Base-by-base conservation (phyloP, 129 eudicot species). In the Pulicaria dysenterica region DNA sequence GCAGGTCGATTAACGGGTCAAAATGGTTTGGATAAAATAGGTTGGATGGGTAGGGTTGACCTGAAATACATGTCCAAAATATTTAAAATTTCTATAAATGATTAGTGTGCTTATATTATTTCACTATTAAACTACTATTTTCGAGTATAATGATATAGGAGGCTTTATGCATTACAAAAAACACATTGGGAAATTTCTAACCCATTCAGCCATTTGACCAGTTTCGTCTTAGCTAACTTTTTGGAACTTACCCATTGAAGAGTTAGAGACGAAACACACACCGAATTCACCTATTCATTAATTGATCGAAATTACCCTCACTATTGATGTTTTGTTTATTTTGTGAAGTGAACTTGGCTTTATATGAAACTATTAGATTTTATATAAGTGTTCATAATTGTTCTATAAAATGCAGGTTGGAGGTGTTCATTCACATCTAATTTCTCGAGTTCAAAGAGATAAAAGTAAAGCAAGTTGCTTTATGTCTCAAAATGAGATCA, bases 371-470 rank as follows among this genome's bases (percentile, higher is more conserved):
- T 5, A 42, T 13, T 46, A 34, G 67, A 47, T 67, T 7, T 16
- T 8, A 9, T 9, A 3, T 5, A 16, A 54, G 41, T 24, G n/a
- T 24, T 46, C 38, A 19, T 54, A 6, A 64, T 67, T 67, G 8
- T 67, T 67, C 6, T 60, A 49, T 64, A 55, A 47, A 75, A 58
- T 75, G 79, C 88, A 94, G 99, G 99, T 94, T 68, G 99, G 99
- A 68, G 99, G 99, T 14, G 99, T 94, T 55, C 97, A 94, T 83
- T 94, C 99, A 0, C 99, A 94, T 87, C 91, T 94, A 37, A 88
- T 94, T 60, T 90, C 99, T 82, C 92, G 99, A 76, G 99, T 90
- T 78, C 99, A 94, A 76, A 79, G 99, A 81, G 99, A 94, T 87
- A 94, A 90, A 82, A 90, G 82, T 72, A 85, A 85, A 81, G 94